Conservation (phyloP, 108 stramenopile genomes). For the Stephanodiscus triporus region DNA sequence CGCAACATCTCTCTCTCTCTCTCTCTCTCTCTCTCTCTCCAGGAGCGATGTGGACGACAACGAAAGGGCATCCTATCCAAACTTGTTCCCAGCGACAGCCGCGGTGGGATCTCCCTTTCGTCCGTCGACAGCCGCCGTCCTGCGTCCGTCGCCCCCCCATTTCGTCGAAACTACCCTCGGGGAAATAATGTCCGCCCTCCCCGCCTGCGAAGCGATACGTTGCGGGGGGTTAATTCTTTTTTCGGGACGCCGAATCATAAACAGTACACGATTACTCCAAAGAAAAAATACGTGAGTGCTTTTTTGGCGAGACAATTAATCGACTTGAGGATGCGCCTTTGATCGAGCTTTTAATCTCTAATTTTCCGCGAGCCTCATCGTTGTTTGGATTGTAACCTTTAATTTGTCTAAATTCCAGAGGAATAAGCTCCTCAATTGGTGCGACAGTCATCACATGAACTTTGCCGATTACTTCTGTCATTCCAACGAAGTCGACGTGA, state of each 20-base stretch:
- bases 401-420: not conserved
- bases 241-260: not conserved
- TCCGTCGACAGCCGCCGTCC: not conserved
- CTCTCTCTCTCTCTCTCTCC: too few relatives aligned
- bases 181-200: not conserved
- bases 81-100: too few relatives aligned
- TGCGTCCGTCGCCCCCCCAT: too few relatives aligned
- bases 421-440: conserved; percentile 5
- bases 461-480: conserved; percentile 3
- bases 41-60: too few relatives aligned
- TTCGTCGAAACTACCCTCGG: not conserved
- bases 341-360: too few relatives aligned
- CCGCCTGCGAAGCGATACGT: not conserved
- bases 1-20: too few relatives aligned
- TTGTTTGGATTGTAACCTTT: not conserved
- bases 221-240: not conserved
- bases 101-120: not conserved
- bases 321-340: too few relatives aligned
- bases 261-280: conserved; percentile 2
- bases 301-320: not conserved
- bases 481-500: conserved; percentile 8
- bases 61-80: too few relatives aligned
- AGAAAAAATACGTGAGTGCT: conserved; percentile 12
- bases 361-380: not conserved
- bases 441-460: conserved; percentile 13